Evolutionary conservation across 2,329 filamentous ascomycete species (phyloP).

Genomic region (Diaporthe longicolla): DNA sequence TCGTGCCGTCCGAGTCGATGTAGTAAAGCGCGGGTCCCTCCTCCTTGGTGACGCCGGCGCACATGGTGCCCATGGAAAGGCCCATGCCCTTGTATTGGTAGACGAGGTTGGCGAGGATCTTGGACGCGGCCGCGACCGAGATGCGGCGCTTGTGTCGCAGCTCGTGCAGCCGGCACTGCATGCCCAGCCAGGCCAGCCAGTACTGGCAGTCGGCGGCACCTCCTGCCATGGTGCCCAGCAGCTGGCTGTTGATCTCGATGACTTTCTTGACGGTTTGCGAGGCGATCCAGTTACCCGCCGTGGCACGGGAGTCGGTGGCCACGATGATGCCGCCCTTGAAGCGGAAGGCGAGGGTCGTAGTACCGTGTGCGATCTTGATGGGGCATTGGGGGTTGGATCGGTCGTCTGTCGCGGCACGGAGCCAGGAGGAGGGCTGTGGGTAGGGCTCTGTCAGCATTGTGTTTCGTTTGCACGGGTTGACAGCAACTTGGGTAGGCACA

Average conservation of each 20-base stretch:
- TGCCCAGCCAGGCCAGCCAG: conserved; percentile 98
- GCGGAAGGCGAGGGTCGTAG: conserved; percentile 96
- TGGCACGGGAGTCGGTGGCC: conserved; percentile 96
- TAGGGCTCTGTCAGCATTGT: neutral
- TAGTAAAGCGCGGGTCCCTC: conserved; percentile 99
- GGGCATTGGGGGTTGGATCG: conserved; percentile 95
- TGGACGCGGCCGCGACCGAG: conserved; percentile 95
- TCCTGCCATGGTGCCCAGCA: conserved; percentile 98
- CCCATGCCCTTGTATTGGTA: conserved; percentile 99
- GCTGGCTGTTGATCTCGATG: conserved; percentile 95
- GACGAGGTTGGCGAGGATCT: conserved; percentile 98
- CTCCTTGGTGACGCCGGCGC: conserved; percentile 93
- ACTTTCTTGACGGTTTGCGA: conserved; percentile 99
- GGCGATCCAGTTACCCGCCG: conserved; percentile 98
- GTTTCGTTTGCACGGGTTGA: conserved; percentile 36
- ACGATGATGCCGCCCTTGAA: conserved; percentile 99
- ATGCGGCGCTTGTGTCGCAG: conserved; percentile 99
- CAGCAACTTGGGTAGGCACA: conserved; percentile 1
- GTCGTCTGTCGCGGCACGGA: conserved; percentile 97
- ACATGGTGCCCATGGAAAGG: conserved; percentile 99
- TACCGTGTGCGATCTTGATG: conserved; percentile 99
- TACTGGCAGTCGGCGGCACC: conserved; percentile 99
- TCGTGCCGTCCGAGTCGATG: conserved; percentile 96
- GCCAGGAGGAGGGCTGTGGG: conserved; percentile 86
- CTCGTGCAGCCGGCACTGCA: conserved; percentile 99